phyloP scores from a whole-genome alignment of 495 filamentous ascomycete species.

The Penicillium crystallinum region DNA sequence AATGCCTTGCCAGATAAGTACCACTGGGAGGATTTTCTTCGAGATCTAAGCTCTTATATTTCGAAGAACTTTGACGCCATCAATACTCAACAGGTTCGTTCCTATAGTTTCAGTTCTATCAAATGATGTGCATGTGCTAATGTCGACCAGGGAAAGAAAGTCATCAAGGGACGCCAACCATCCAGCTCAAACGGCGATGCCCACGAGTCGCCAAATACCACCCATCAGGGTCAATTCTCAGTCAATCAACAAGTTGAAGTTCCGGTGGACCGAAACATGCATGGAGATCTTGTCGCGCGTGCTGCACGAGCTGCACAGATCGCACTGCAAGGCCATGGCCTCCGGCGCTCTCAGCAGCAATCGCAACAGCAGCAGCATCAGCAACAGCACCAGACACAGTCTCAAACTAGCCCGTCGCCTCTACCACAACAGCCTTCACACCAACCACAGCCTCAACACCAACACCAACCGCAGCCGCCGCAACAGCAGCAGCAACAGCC shows the following conservation, averaged over 20 bases:
- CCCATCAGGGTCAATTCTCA: constrained; percentile 44
- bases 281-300: constrained; percentile 49
- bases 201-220: constrained; percentile 34
- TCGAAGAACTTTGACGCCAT: constrained; percentile 68
- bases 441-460: constrained; percentile 19
- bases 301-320: constrained; percentile 51
- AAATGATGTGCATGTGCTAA: constrained; percentile 16
- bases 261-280: constrained; percentile 41
- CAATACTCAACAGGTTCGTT: constrained; percentile 46
- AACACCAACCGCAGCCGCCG: constrained; percentile 21
- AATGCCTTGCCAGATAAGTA: constrained; percentile 67
- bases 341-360: constrained; percentile 43
- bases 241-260: constrained; percentile 39
- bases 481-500: constrained; percentile 21
- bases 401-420: constrained; percentile 21
- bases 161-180: constrained; percentile 38
- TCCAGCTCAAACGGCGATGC: constrained; percentile 40
- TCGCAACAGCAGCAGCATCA: constrained; percentile 30
- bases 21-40: constrained; percentile 73
- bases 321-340: constrained; percentile 46
- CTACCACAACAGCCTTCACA: constrained; percentile 24
- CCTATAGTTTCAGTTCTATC: not conserved
- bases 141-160: constrained; percentile 34
- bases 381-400: constrained; percentile 16
- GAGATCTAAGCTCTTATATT: constrained; percentile 67